These are phyloP conservation scores for Hagleromyces aurorensis DNA, from an alignment of 805 yeast genomes.

Conservation along the genomic window DNA sequence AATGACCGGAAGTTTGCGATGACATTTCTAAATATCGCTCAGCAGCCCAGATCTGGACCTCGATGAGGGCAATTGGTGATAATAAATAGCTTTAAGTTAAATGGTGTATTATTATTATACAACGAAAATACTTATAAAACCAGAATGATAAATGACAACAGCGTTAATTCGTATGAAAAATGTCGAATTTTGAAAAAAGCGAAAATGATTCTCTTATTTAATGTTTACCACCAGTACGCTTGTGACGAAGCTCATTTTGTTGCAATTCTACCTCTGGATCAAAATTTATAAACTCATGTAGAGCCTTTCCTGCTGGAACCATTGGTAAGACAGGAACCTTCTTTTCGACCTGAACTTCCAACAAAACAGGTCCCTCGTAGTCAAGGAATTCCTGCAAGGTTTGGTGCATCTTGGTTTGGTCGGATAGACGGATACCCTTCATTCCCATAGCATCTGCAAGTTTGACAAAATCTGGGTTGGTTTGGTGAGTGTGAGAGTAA, in stretches of 20 bases:
- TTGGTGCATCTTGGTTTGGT: conserved; percentile 55
- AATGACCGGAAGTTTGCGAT: too few relatives aligned
- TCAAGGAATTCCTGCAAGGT: conserved; percentile 64
- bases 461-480: conserved; percentile 88
- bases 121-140: too few relatives aligned
- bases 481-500: conserved; percentile 96
- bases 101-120: too few relatives aligned
- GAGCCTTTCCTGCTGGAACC: conserved; percentile 94
- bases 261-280: conserved; percentile 75
- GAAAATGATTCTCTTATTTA: too few relatives aligned
- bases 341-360: conserved; percentile 86
- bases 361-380: conserved; percentile 73
- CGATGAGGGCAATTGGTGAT: too few relatives aligned
- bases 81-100: too few relatives aligned
- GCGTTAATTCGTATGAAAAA: too few relatives aligned
- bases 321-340: conserved; percentile 93
- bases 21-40: too few relatives aligned
- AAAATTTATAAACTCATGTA: conserved; percentile 85
- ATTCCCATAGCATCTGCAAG: conserved; percentile 93
- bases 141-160: too few relatives aligned
- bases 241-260: conserved; percentile 55
- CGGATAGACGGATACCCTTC: conserved; percentile 66
- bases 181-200: too few relatives aligned
- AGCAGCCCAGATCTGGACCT: too few relatives aligned
- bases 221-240: conserved; percentile 70